A percentile compares a stretch with the other conserved stretches of the same genome.
These are phyloP conservation scores for Neurospora africana DNA, from an alignment of 495 filamentous ascomycete genomes.

Conservation along the genomic window DNA sequence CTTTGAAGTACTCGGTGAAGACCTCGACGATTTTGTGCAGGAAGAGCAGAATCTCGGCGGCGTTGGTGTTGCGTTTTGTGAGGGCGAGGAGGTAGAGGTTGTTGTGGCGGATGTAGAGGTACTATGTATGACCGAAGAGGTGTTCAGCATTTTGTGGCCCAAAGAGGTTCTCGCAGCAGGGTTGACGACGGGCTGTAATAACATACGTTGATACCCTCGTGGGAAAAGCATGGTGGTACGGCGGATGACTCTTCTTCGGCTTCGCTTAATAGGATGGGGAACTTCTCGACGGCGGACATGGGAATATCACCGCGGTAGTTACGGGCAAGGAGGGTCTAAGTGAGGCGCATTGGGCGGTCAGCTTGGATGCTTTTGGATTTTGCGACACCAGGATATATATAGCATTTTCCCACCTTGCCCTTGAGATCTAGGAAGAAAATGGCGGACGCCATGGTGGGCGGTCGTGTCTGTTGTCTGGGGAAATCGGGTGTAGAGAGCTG, in stretches of 20 bases:
- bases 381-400: neutral
- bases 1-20: constrained; percentile 99
- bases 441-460: constrained; percentile 78
- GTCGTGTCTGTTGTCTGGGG: constrained; percentile 6
- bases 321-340: constrained; percentile 90
- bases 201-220: constrained; percentile 94
- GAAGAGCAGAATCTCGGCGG: constrained; percentile 95
- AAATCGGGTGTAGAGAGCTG: neutral
- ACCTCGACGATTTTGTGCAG: constrained; percentile 97
- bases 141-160: neutral
- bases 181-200: neutral
- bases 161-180: neutral
- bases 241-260: constrained; percentile 99
- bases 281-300: constrained; percentile 98
- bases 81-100: constrained; percentile 98
- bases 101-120: constrained; percentile 98
- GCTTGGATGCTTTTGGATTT: neutral
- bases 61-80: constrained; percentile 98
- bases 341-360: neutral
- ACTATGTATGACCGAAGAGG: constrained; percentile 38
- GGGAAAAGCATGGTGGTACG: constrained; percentile 95
- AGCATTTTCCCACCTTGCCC: constrained; percentile 68
- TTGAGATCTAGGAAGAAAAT: constrained; percentile 99
- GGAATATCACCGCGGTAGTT: constrained; percentile 99
- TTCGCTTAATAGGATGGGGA: constrained; percentile 92